These are phyloP conservation scores for Penicillium expansum DNA, from an alignment of 2,329 filamentous ascomycete species.

Conservation along the genomic window DNA sequence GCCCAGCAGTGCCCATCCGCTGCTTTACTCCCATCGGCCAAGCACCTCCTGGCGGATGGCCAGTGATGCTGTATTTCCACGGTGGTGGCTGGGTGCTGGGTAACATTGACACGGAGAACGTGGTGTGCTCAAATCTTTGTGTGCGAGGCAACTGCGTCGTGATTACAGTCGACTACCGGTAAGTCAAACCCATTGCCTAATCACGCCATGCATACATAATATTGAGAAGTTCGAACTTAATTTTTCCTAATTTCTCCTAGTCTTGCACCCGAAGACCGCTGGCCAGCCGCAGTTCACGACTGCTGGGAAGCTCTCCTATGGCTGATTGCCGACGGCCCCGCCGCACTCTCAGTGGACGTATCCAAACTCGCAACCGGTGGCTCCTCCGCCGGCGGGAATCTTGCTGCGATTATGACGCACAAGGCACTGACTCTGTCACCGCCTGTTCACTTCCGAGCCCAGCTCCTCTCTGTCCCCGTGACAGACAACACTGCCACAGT, in stretches of 20 bases:
- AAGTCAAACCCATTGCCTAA: constrained; percentile 7
- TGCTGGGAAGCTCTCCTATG: constrained; percentile 57
- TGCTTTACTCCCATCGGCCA: constrained; percentile 52
- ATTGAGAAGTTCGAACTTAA: neutral
- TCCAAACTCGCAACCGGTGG: constrained; percentile 50
- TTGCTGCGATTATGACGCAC: constrained; percentile 55
- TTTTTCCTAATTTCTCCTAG: constrained; percentile 27
- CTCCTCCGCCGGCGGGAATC: constrained; percentile 54
- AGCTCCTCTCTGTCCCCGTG: constrained; percentile 58
- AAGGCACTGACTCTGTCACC: constrained; percentile 43
- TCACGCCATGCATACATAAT: neutral
- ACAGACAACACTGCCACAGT: constrained; percentile 56
- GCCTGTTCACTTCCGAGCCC: constrained; percentile 44
- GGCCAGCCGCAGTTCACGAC: constrained; percentile 57
- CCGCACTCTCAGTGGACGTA: constrained; percentile 42
- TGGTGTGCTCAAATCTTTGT: constrained; percentile 56
- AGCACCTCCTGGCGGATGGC: constrained; percentile 51
- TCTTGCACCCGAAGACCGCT: constrained; percentile 57
- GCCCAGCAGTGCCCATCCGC: constrained; percentile 49
- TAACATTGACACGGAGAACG: constrained; percentile 58
- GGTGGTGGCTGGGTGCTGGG: constrained; percentile 60
- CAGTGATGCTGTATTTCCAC: constrained; percentile 57
- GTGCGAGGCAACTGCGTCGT: constrained; percentile 52
- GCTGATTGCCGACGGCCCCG: constrained; percentile 39
- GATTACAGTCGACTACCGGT: constrained; percentile 57